Evolutionary conservation across 192 early-diverging fungal genomes (phyloP).

Genomic region (Physocladia obscura): DNA sequence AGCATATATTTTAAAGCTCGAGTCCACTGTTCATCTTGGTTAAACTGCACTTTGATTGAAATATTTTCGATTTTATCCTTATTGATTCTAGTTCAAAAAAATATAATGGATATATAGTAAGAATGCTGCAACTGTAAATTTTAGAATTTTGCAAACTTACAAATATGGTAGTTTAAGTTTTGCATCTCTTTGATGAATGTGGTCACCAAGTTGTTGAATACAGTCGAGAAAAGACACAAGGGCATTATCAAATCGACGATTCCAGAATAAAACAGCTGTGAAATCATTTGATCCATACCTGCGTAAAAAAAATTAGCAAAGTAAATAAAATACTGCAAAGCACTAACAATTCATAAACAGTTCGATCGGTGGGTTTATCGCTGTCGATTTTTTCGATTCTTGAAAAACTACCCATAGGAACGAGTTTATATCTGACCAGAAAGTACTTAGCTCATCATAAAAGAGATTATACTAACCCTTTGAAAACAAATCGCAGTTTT

Average conservation of each 20-base stretch:
- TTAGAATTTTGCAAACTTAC: slow-evolving; percentile 41
- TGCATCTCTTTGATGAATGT: slow-evolving; percentile 69
- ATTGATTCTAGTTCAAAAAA: slow-evolving; percentile 56
- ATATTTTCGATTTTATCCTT: slow-evolving; percentile 86
- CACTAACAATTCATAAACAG: slow-evolving; percentile 75
- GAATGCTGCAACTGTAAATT: not conserved
- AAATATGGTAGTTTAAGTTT: slow-evolving; percentile 81
- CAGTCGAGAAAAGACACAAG: slow-evolving; percentile 90
- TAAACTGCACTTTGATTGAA: slow-evolving; percentile 83
- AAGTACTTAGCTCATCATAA: not conserved
- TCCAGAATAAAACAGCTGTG: slow-evolving; percentile 77
- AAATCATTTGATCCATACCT: slow-evolving; percentile 84
- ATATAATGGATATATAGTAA: not conserved
- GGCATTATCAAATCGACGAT: slow-evolving; percentile 81
- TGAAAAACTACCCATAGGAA: slow-evolving; percentile 91
- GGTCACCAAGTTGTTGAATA: slow-evolving; percentile 83
- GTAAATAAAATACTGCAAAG: not conserved
- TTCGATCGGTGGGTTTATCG: slow-evolving; percentile 64
- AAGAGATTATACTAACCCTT: slow-evolving; percentile 46
- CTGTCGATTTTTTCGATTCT: slow-evolving; percentile 81
- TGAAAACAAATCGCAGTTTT: slow-evolving; percentile 80
- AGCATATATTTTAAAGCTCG: slow-evolving; percentile 84
- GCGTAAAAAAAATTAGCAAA: not conserved
- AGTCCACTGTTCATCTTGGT: slow-evolving; percentile 91
- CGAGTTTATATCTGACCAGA: slow-evolving; percentile 68